Conservation (phyloP, 305 asterid genomes). For the Solanum aculeatissimum region DNA sequence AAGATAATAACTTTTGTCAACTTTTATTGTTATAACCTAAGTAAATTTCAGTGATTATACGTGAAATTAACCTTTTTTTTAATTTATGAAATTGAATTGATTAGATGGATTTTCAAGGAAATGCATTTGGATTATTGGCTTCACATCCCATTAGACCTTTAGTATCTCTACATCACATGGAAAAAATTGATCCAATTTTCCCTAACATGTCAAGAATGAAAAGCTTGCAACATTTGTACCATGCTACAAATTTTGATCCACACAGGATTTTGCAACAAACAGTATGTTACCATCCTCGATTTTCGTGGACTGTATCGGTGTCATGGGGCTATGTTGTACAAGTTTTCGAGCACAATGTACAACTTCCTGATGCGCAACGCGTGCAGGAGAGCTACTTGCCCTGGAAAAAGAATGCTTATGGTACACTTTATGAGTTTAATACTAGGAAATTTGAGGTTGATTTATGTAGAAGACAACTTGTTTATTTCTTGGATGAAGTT, state of each 20-base stretch:
- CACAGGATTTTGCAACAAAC: conserved; percentile 57
- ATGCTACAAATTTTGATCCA: conserved; percentile 41
- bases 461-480: conserved; percentile 41
- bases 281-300: conserved; percentile 64
- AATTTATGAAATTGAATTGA: neutral
- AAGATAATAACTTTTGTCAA: neutral
- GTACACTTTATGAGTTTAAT: conserved; percentile 15
- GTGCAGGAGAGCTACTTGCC: conserved; percentile 35
- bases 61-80: neutral
- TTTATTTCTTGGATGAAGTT: conserved; percentile 35
- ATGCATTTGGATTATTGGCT: conserved; percentile 53
- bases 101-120: conserved; percentile 37
- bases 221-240: conserved; percentile 40
- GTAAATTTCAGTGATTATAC: neutral
- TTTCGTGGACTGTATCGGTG: conserved; percentile 60
- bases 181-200: conserved; percentile 49
- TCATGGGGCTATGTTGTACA: conserved; percentile 84
- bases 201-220: conserved; percentile 31
- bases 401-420: conserved; percentile 26
- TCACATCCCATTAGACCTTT: conserved; percentile 57
- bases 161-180: conserved; percentile 60
- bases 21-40: neutral
- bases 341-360: conserved; percentile 29
- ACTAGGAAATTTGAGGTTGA: conserved; percentile 24
- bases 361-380: conserved; percentile 35